These are phyloP conservation scores for Talaromyces trachyspermus DNA, from an alignment of 495 filamentous ascomycete species.

Conservation along the genomic window DNA sequence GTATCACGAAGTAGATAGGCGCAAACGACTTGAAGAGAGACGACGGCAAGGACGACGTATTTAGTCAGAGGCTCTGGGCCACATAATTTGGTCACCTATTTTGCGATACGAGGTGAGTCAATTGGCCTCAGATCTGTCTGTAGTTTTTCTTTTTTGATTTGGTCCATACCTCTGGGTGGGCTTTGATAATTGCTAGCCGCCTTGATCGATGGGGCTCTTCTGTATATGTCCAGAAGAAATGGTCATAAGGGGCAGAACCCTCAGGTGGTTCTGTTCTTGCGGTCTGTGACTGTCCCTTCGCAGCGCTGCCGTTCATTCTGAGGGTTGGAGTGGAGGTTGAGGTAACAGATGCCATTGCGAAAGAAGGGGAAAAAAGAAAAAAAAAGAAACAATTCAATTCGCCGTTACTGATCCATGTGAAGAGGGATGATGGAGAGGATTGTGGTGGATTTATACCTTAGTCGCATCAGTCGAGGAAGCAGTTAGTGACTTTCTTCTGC, in stretches of 20 bases:
- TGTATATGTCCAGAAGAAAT: slow-evolving; percentile 92
- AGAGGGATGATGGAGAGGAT: background rate
- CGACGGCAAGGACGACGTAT: slow-evolving; percentile 80
- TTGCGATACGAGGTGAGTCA: background rate
- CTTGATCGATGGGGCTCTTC: slow-evolving; percentile 95
- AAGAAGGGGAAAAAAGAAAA: background rate
- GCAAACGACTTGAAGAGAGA: slow-evolving; percentile 70
- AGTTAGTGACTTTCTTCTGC: too few relatives aligned
- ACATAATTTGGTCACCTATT: slow-evolving; percentile 94
- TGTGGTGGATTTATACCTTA: background rate
- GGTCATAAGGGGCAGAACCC: slow-evolving; percentile 32
- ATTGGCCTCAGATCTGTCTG: background rate
- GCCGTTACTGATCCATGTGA: background rate
- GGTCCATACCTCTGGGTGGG: slow-evolving; percentile 87
- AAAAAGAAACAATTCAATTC: background rate
- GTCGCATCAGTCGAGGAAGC: too few relatives aligned
- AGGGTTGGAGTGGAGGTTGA: slow-evolving; percentile 5
- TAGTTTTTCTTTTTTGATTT: background rate
- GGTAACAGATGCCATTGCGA: slow-evolving; percentile 5
- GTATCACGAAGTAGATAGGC: slow-evolving; percentile 75
- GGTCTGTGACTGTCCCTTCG: slow-evolving; percentile 1
- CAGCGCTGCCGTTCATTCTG: background rate
- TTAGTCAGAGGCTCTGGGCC: slow-evolving; percentile 94
- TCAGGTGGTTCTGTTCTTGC: slow-evolving; percentile 3
- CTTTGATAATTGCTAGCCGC: slow-evolving; percentile 91